Evolutionary conservation across 768 basidiomycete species (phyloP).

Genomic region (Candolleomyces aberdarensis): DNA sequence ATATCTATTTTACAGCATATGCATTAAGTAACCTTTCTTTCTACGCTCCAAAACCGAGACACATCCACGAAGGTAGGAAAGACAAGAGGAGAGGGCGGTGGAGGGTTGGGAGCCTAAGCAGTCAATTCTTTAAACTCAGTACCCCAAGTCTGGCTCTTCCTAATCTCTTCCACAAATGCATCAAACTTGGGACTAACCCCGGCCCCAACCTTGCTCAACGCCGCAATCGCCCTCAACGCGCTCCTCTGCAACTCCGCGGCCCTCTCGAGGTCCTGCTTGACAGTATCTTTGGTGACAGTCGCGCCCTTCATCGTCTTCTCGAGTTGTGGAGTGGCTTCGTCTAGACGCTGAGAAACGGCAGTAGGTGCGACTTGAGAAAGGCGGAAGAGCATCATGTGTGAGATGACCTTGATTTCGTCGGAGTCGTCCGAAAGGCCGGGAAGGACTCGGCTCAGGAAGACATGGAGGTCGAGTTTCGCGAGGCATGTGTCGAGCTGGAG

Average conservation of each 20-base stretch:
- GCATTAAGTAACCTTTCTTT: neutral
- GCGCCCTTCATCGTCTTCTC: constrained; percentile 90
- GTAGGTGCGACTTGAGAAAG: constrained; percentile 84
- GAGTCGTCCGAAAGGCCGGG: constrained; percentile 84
- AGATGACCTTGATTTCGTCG: constrained; percentile 96
- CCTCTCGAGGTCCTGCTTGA: constrained; percentile 88
- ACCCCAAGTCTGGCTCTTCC: constrained; percentile 64
- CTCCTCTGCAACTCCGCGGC: constrained; percentile 90
- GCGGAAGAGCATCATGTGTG: constrained; percentile 92
- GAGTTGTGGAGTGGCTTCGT: constrained; percentile 79
- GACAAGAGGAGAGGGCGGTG: neutral
- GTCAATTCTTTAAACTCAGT: constrained; percentile 64
- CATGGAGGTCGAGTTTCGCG: constrained; percentile 79
- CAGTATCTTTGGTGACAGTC: constrained; percentile 89
- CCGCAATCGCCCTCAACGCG: constrained; percentile 83
- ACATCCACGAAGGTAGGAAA: neutral
- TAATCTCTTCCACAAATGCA: constrained; percentile 69
- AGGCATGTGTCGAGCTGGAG: constrained; percentile 87
- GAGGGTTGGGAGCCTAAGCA: constrained; percentile 13
- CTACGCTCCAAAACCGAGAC: neutral
- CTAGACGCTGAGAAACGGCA: constrained; percentile 77
- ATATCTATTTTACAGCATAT: too few relatives aligned
- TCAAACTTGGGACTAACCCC: constrained; percentile 76
- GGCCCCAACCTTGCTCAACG: constrained; percentile 71
- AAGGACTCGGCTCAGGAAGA: constrained; percentile 79